Conservation (phyloP, 371 early-diverging fungal genomes). For the Mucor mucedo region DNA sequence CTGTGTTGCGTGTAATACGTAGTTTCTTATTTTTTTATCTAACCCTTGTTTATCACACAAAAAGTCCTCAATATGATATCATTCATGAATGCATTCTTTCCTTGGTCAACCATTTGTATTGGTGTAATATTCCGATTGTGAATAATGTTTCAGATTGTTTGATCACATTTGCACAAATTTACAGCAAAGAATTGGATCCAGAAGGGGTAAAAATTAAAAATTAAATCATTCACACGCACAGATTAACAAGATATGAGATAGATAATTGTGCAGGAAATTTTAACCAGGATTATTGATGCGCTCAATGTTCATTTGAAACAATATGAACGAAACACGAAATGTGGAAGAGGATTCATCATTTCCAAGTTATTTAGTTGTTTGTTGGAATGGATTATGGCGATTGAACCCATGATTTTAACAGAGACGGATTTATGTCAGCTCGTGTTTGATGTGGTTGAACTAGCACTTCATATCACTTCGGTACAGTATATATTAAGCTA, state of each 20-base stretch:
- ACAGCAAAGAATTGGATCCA: conserved; percentile 56
- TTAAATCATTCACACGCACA: too few relatives aligned
- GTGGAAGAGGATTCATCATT: conserved; percentile 60
- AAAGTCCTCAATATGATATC: conserved; percentile 48
- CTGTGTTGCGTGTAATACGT: too few relatives aligned
- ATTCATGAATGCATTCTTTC: conserved; percentile 64
- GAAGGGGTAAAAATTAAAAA: conserved; percentile 54
- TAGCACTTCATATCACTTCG: conserved; percentile 52
- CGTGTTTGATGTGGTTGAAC: conserved; percentile 77
- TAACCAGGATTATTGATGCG: conserved; percentile 71
- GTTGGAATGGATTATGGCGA: conserved; percentile 79
- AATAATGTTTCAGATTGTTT: conserved; percentile 73
- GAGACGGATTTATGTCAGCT: conserved; percentile 68
- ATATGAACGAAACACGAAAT: conserved; percentile 50
- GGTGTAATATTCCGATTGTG: conserved; percentile 64
- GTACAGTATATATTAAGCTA: conserved; percentile 24
- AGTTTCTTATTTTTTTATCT: too few relatives aligned
- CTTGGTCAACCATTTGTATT: conserved; percentile 74
- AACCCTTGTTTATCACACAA: not conserved
- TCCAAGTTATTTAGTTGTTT: conserved; percentile 74
- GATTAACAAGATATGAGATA: conserved; percentile 12
- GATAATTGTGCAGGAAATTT: conserved; percentile 64
- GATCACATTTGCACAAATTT: conserved; percentile 68
- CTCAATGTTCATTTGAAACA: conserved; percentile 71
- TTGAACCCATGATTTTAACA: conserved; percentile 63